A percentile compares a stretch with the other conserved stretches of the same genome.
Evolutionary conservation across 116 monocot genomes (phyloP).

Genomic region (Trichopus zeylanicus): DNA sequence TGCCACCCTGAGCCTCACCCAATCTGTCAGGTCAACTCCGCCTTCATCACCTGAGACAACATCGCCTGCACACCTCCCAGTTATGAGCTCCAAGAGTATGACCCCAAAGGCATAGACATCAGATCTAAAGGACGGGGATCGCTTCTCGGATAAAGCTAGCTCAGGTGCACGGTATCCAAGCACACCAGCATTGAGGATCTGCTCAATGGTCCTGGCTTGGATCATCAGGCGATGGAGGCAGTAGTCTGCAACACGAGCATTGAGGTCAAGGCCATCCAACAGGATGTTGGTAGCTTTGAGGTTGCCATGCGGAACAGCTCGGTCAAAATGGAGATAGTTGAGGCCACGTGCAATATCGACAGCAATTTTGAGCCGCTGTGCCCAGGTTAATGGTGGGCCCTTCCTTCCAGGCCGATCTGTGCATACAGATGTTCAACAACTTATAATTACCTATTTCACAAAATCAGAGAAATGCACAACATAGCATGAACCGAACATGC

Average conservation of each 20-base stretch:
- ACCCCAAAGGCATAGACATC: conserved; percentile 90
- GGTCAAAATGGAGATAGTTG: conserved; percentile 96
- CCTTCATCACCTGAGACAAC: conserved; percentile 73
- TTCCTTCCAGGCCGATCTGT: conserved; percentile 88
- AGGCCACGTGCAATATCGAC: conserved; percentile 91
- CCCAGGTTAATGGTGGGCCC: conserved; percentile 83
- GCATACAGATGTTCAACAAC: neutral
- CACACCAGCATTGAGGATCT: conserved; percentile 60
- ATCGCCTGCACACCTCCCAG: conserved; percentile 86
- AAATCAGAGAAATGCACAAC: neutral
- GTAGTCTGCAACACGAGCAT: conserved; percentile 84
- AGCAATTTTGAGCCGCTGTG: conserved; percentile 77
- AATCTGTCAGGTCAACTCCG: conserved; percentile 67
- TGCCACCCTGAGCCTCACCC: conserved; percentile 82
- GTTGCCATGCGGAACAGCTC: conserved; percentile 81
- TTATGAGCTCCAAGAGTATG: conserved; percentile 74
- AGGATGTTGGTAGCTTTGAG: conserved; percentile 84
- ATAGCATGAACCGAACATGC: too few relatives aligned
- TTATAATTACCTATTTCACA: neutral
- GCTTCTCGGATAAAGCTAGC: conserved; percentile 70
- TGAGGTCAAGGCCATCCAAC: conserved; percentile 85
- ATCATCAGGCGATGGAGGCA: conserved; percentile 96
- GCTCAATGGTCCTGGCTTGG: conserved; percentile 58
- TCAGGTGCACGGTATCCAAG: conserved; percentile 93
- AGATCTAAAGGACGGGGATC: conserved; percentile 72